These are phyloP conservation scores for Diplodia scrobiculata DNA, from an alignment of 2,329 filamentous ascomycete species.

Conservation along the genomic window DNA sequence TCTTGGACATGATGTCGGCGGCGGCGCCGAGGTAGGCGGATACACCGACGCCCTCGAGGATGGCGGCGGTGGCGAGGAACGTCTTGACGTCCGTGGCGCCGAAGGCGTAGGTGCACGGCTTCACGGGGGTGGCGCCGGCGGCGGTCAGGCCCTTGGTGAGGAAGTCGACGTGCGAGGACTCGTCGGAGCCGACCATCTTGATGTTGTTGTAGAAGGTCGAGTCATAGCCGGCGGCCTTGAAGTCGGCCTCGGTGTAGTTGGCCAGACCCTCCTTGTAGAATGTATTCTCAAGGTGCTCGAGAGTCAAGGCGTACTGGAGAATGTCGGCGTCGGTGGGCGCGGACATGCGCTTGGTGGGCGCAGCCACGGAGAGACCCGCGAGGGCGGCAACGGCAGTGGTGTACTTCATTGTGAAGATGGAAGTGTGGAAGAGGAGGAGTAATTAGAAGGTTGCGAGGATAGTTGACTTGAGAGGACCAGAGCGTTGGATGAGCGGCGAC, in stretches of 20 bases:
- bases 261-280: conserved; percentile 64
- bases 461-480: too few species aligned
- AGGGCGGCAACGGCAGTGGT: conserved; percentile 2
- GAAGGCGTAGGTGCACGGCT: conserved; percentile 61
- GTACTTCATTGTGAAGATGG: conserved; percentile 19
- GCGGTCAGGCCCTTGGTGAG: conserved; percentile 51
- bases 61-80: conserved; percentile 57
- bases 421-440: not conserved
- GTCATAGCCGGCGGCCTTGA: conserved; percentile 55
- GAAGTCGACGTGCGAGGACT: conserved; percentile 61
- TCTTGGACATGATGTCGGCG: conserved; percentile 58
- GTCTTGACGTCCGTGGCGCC: conserved; percentile 50
- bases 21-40: conserved; percentile 66
- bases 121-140: conserved; percentile 55
- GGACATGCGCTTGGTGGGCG: conserved; percentile 19
- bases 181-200: conserved; percentile 59
- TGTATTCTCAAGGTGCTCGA: conserved; percentile 57
- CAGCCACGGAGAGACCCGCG: conserved; percentile 16
- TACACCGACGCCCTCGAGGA: conserved; percentile 60
- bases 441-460: conserved; percentile 1
- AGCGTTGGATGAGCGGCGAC: conserved; percentile 2
- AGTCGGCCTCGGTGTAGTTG: conserved; percentile 59
- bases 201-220: conserved; percentile 61
- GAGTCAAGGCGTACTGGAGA: conserved; percentile 51
- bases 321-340: conserved; percentile 35